Base-by-base conservation (phyloP, 1,139 yeast genomes). In the Yamadazyma blattariae region DNA sequence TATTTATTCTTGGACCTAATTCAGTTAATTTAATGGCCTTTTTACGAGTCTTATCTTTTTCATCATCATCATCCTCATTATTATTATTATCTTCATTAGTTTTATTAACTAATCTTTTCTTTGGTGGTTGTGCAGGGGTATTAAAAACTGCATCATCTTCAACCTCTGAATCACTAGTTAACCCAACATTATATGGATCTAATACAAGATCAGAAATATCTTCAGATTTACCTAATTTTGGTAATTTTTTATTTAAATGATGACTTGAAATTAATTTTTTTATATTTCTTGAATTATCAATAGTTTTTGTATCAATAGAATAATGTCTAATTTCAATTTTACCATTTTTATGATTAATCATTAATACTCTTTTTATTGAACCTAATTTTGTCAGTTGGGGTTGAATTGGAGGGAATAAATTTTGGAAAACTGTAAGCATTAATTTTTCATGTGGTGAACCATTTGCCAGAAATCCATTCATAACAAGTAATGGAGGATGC, bases 21-120 rank as follows among this genome's bases (percentile, higher is more conserved):
- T 94, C 99, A 1, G 92, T 86, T 40, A 94, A 71, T 56, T 89
- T 89, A 48, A 94, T 87, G 2, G 98, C 98, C 50, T 87, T 79
- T 64, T 89, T 89, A 45, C 81, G 78, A 39, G 67, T 41, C 32
- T 48, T 45, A 34, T 35, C 19, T n/a, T 55, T 52, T n/a, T 48
- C 51, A 14, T 45, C 48, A 23, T 47, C 52, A 31, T 40, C 35
- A 36, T 48, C 48, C 44, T 22, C 18, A 11, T 21, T 20, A 18
- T 14, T 16, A 10, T 36, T 29, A 19, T 25, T 27, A n/a, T 13
- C 14, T 4, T 29, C 20, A 7, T 18, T 23, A 41, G 39, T 14
- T 24, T 17, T 7, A 17, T 17, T 17, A n/a, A n/a, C n/a, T 42
- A 39, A 57, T 55, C 33, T 56, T 55, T 25, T 65, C 67, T 22